Conservation (phyloP, 2,329 filamentous ascomycete genomes). For the Penicillium brasilianum region DNA sequence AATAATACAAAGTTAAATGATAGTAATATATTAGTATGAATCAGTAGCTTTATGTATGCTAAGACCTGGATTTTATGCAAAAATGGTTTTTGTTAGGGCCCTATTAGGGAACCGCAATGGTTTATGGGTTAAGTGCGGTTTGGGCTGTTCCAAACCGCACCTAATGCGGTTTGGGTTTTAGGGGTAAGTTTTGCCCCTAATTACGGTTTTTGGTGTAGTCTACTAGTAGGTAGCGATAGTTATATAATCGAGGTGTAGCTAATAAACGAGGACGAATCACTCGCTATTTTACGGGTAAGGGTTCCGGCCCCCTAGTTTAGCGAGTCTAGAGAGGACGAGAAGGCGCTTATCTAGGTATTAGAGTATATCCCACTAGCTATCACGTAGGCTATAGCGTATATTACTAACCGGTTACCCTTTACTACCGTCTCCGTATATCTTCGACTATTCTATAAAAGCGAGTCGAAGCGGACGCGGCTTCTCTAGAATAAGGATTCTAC, state of each 20-base stretch:
- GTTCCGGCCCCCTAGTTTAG: conserved; percentile 1
- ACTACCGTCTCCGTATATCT: conserved; percentile 45
- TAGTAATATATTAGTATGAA: too few relatives aligned
- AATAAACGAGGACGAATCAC: conserved; percentile 22
- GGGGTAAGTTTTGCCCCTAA: too few relatives aligned
- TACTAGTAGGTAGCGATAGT: conserved; percentile 15
- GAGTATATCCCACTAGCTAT: conserved; percentile 29
- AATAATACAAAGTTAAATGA: too few relatives aligned
- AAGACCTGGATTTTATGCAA: too few relatives aligned
- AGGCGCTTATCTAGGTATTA: conserved; percentile 10
- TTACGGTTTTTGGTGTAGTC: too few relatives aligned
- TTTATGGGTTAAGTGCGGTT: too few relatives aligned
- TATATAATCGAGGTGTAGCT: conserved; percentile 15
- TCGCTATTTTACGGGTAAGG: conserved; percentile 14
- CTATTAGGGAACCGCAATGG: too few relatives aligned
- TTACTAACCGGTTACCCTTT: conserved; percentile 33
- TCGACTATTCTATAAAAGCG: conserved; percentile 39
- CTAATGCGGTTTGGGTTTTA: too few relatives aligned
- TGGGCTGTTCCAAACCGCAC: too few relatives aligned
- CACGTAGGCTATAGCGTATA: conserved; percentile 35
- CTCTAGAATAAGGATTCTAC: conserved; percentile 33
- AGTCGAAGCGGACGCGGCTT: conserved; percentile 34
- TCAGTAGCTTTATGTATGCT: too few relatives aligned
- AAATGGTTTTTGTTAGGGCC: too few relatives aligned
- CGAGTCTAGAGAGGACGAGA: conserved; percentile 18